A percentile compares a stretch with the other conserved stretches of the same genome.
Conservation (phyloP, 1,284 basidiomycete genomes). For the Microbotryum scabiosae region DNA sequence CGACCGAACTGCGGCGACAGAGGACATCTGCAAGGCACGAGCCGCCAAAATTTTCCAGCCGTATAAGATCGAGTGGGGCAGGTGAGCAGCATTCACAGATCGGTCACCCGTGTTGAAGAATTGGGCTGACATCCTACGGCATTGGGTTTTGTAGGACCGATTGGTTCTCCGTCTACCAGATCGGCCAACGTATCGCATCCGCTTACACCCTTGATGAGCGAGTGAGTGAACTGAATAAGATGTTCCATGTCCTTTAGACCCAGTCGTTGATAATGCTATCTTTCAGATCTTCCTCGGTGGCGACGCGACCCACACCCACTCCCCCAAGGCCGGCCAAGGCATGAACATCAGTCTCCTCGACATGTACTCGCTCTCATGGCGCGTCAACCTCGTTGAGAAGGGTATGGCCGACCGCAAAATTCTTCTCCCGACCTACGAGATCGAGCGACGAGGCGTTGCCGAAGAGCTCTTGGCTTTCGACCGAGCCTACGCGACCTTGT, state of each 20-base stretch:
- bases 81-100: conserved; percentile 41
- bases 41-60: conserved; percentile 43
- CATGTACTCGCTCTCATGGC: conserved; percentile 42
- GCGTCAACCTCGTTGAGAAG: conserved; percentile 43
- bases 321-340: conserved; percentile 41
- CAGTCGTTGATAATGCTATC: too few species aligned
- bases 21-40: conserved; percentile 39
- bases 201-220: conserved; percentile 36
- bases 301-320: conserved; percentile 44
- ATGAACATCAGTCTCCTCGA: conserved; percentile 45
- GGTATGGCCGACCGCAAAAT: conserved; percentile 38
- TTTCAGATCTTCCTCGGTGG: conserved; percentile 39
- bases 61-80: conserved; percentile 41
- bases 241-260: too few species aligned
- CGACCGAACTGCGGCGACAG: conserved; percentile 35
- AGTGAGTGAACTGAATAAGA: too few species aligned
- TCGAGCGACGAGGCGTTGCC: conserved; percentile 40
- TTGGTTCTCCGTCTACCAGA: conserved; percentile 26
- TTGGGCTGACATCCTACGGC: conserved; percentile 18
- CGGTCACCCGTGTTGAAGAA: background rate
- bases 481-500: conserved; percentile 40
- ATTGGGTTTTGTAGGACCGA: conserved; percentile 4
- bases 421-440: conserved; percentile 42
- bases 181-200: conserved; percentile 34
- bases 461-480: conserved; percentile 43